phyloP scores from a whole-genome alignment of 2,329 filamentous ascomycete genomes.

The Phaeosphaeriaceae sp. region DNA sequence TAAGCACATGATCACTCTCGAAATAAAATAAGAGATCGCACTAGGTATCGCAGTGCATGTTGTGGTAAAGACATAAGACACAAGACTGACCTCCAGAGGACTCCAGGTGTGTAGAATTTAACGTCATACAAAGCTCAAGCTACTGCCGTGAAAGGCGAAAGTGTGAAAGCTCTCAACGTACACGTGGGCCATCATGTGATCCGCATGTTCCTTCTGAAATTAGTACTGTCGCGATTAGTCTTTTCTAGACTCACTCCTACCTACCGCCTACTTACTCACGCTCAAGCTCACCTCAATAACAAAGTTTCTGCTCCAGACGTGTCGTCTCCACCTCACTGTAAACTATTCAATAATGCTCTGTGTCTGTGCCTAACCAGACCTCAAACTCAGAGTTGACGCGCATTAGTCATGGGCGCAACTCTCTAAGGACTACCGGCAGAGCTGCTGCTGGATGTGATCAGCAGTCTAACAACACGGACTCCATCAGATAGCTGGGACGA shows the following conservation, averaged over 20 bases:
- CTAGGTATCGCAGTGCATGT: too few species aligned
- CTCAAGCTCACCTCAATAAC: too few species aligned
- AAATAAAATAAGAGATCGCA: too few species aligned
- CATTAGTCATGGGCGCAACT: background rate
- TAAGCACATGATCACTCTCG: too few species aligned
- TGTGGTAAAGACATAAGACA: too few species aligned
- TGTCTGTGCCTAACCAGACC: background rate
- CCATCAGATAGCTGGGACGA: constrained; percentile 5
- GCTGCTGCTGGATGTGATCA: background rate
- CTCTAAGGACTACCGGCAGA: background rate
- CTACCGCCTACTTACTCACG: too few species aligned
- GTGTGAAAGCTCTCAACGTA: background rate
- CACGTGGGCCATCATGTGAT: background rate
- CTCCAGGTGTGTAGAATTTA: too few species aligned
- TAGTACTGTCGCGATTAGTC: too few species aligned
- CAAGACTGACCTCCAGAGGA: too few species aligned
- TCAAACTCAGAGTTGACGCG: background rate
- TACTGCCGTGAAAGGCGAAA: background rate
- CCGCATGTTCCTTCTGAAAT: background rate
- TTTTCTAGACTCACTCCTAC: too few species aligned
- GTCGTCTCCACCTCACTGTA: too few species aligned
- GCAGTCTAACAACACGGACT: background rate
- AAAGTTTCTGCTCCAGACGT: too few species aligned
- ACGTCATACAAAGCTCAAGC: background rate
- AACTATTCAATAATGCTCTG: background rate